Percentiles rank a stretch among this genome's conserved stretches.
Conservation (phyloP, 2,329 filamentous ascomycete species). For the Davidsoniella australis region DNA sequence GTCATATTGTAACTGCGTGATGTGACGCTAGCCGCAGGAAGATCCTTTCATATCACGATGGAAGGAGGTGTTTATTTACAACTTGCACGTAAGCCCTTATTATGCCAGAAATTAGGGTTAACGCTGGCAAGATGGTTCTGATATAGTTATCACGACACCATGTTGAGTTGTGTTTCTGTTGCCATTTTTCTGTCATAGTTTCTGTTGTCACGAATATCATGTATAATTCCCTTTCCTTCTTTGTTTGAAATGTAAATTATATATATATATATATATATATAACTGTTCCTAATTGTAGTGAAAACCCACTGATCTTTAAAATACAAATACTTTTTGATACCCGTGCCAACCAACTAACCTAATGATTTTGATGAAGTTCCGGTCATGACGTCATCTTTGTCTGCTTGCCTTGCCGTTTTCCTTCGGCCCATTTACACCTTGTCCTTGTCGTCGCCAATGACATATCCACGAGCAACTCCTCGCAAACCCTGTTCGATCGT, state of each 20-base stretch:
- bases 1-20: too few relatives aligned
- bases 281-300: too few relatives aligned
- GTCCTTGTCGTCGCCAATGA: constrained; percentile 48
- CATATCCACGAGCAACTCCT: constrained; percentile 80
- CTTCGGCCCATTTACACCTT: constrained; percentile 18
- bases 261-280: background rate
- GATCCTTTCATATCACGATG: too few relatives aligned
- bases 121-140: too few relatives aligned
- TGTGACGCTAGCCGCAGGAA: background rate
- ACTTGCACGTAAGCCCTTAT: too few relatives aligned
- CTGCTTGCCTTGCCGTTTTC: background rate
- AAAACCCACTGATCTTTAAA: background rate
- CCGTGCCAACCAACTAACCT: background rate
- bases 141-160: too few relatives aligned
- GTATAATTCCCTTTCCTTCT: background rate
- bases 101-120: too few relatives aligned
- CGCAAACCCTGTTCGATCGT: constrained; percentile 70
- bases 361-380: background rate
- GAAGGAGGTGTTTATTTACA: too few relatives aligned
- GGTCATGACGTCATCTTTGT: too few relatives aligned
- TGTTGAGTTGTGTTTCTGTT: background rate
- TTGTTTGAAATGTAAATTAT: background rate
- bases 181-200: background rate
- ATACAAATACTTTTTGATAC: constrained; percentile 1
- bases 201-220: too few relatives aligned